Conservation (phyloP, 495 filamentous ascomycete species). For the Lophiostoma macrostomum region DNA sequence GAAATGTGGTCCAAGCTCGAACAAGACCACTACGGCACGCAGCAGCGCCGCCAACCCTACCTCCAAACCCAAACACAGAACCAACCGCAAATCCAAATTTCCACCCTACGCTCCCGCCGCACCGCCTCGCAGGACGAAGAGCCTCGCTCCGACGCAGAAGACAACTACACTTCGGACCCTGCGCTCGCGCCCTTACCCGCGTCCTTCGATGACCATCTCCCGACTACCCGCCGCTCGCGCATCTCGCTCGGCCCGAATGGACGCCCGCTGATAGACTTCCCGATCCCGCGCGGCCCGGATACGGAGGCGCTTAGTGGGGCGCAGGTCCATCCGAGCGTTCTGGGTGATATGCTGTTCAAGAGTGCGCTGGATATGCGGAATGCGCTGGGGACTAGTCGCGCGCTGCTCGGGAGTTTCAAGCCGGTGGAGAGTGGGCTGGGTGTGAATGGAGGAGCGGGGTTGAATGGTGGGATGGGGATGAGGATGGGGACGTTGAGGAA, state of each 20-base stretch:
- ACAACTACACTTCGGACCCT: conserved; percentile 7
- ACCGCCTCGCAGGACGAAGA: conserved; percentile 10
- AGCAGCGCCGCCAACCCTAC: background rate
- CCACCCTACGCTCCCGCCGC: conserved; percentile 14
- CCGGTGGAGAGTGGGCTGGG: too few species aligned
- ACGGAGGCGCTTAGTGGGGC: conserved; percentile 22
- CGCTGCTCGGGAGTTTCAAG: too few species aligned
- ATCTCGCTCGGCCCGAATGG: conserved; percentile 26
- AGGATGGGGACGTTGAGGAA: too few species aligned
- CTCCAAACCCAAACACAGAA: too few species aligned
- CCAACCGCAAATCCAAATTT: too few species aligned
- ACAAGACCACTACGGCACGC: background rate
- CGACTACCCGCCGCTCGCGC: background rate
- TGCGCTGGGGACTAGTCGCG: too few species aligned
- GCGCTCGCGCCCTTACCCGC: background rate
- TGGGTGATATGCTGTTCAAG: too few species aligned
- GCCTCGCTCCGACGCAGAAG: conserved; percentile 22
- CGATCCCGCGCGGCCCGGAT: conserved; percentile 29
- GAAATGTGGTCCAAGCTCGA: conserved; percentile 26
- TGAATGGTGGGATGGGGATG: too few species aligned
- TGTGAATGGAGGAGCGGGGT: too few species aligned
- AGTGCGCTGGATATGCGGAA: too few species aligned
- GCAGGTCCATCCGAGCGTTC: too few species aligned
- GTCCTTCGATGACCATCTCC: background rate
- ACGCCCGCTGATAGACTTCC: conserved; percentile 27